A percentile compares a stretch with the other conserved stretches of the same genome.
phyloP scores from a whole-genome alignment of 2,329 filamentous ascomycete species.

The Epichloe hybrida region DNA sequence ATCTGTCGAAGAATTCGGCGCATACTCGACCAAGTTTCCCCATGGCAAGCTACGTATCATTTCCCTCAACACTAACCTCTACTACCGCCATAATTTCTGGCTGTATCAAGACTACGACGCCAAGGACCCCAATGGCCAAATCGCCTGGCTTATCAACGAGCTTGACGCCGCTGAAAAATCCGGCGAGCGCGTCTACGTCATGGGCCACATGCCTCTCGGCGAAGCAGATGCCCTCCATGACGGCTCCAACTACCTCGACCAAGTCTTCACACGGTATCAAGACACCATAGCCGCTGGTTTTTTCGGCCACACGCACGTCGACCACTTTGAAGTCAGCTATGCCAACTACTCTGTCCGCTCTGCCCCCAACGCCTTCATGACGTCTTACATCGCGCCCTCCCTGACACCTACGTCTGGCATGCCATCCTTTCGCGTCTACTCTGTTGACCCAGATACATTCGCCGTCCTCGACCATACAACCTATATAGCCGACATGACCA shows the following conservation, averaged over 20 bases:
- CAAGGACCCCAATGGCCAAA: conserved; percentile 37
- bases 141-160: conserved; percentile 39
- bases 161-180: conserved; percentile 38
- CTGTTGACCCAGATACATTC: conserved; percentile 43
- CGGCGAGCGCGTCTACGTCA: conserved; percentile 40
- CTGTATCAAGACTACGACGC: conserved; percentile 32
- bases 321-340: conserved; percentile 44
- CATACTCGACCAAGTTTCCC: conserved; percentile 32
- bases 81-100: conserved; percentile 43
- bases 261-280: conserved; percentile 38
- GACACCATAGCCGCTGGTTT: conserved; percentile 41
- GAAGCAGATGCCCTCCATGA: conserved; percentile 37
- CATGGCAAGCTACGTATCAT: conserved; percentile 39
- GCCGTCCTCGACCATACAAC: conserved; percentile 38
- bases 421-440: conserved; percentile 44
- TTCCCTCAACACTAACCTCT: conserved; percentile 45
- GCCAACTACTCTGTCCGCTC: conserved; percentile 28
- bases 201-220: conserved; percentile 43
- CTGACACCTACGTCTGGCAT: conserved; percentile 41
- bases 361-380: conserved; percentile 29
- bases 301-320: conserved; percentile 45
- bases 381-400: conserved; percentile 41
- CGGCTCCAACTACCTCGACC: conserved; percentile 37
- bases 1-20: conserved; percentile 27
- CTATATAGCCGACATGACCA: conserved; percentile 39